These are phyloP conservation scores for Lentinula sp. DNA, from an alignment of 768 basidiomycete genomes.

Conservation along the genomic window DNA sequence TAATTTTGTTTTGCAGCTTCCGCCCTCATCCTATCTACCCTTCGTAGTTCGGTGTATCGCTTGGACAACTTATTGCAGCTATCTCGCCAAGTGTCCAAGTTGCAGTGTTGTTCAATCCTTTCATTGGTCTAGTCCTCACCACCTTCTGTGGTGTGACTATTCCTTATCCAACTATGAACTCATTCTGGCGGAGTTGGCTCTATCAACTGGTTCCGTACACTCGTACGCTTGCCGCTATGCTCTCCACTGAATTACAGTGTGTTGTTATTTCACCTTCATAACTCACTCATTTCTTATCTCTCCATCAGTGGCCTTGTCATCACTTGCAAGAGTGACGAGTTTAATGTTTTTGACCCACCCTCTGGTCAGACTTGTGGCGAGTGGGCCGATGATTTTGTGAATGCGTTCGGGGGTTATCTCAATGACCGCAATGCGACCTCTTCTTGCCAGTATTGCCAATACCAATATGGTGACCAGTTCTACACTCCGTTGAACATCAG, in stretches of 20 bases:
- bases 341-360: conserved; percentile 67
- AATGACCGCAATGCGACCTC: conserved; percentile 55
- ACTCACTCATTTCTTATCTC: not conserved
- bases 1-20: not conserved
- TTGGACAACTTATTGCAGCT: conserved; percentile 72
- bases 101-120: conserved; percentile 78
- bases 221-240: conserved; percentile 62
- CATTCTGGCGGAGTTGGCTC: conserved; percentile 76
- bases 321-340: conserved; percentile 62
- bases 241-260: conserved; percentile 73
- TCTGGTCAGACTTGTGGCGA: conserved; percentile 61
- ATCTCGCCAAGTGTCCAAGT: conserved; percentile 73
- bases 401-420: conserved; percentile 64
- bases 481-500: conserved; percentile 62
- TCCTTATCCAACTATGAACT: conserved; percentile 54
- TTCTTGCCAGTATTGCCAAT: conserved; percentile 72
- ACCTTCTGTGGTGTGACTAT: conserved; percentile 82
- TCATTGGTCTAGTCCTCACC: conserved; percentile 56
- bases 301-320: conserved; percentile 53
- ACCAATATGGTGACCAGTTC: conserved; percentile 62
- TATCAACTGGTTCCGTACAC: conserved; percentile 72
- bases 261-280: conserved; percentile 12
- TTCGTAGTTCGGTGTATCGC: conserved; percentile 55
- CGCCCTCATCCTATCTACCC: not conserved
- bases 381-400: conserved; percentile 69